Evolutionary conservation across 495 filamentous ascomycete genomes (phyloP), one percentile per base, ranked within the genome.

Genomic region (Penicilliopsis zonata): DNA sequence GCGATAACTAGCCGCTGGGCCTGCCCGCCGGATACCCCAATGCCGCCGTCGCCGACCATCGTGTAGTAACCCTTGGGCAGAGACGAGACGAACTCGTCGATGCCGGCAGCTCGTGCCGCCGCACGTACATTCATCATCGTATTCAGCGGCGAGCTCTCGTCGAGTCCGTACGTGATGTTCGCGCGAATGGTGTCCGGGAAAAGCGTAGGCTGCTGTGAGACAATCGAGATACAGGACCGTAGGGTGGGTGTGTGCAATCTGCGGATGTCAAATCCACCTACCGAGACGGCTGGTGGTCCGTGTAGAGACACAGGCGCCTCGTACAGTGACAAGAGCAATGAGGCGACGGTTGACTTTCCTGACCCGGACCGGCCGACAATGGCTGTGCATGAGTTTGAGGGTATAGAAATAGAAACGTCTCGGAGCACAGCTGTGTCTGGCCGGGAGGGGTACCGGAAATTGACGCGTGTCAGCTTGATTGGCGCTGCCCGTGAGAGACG

Each of bases 291-390:
- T 1, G 39, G 49, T 0, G 17, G 4, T 8, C 43, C 41, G 9
- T 30, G 19, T 29, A 12, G 47, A 10, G 50, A 43, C 7, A 40
- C 22, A 4, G 53, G 50, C n/a, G 46, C 40, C 33, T 59, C 61
- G 42, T 83, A 83, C 12, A 86, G 65, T 2, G 72, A 66, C 1
- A 90, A 55, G 0, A 96, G 65, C 0, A 98, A 57, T 0, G 77
- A 75, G 1, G 77, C 72, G 25, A 95, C 70, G 1, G 92, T 96
- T 9, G 78, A 86, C 59, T 98, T 98, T 0, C 90, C 88, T 15
- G 74, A 81, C 0, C 92, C 92, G 0, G 86, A 94, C 3, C 70
- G 52, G 9, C 86, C 86, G 10, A 90, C 85, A 19, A 94, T 71
- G 3, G 83, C 84, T 3, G 73, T 81, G 37, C 68, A 78, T 0